Evolutionary conservation across 1,284 basidiomycete genomes (phyloP), one percentile per base, ranked within the genome.

Genomic region (Ganoderma lucidum): DNA sequence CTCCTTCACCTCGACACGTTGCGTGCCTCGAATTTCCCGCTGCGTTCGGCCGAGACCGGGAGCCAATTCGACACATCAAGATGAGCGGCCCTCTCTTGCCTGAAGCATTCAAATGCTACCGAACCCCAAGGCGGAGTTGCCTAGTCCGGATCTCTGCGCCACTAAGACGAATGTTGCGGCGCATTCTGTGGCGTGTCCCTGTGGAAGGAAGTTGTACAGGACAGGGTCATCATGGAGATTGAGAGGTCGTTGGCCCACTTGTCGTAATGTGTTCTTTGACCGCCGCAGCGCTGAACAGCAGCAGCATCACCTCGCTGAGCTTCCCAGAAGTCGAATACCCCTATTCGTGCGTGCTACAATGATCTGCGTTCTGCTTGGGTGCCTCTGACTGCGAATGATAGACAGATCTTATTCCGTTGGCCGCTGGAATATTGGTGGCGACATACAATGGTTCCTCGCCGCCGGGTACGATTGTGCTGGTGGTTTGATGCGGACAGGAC

Each of bases 401-500:
- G 55, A n/a, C 56, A 39, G 28, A 15, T 56, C 37, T 4, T 62
- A 23, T 23, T 23, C 23, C 23, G 39, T 62, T 23, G 35, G 51
- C 45, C 56, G 39, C 60, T 39, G 56, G 32, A 10, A 59, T 59
- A 39, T 37, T 59, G 56, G 56, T 59, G 56, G 56, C 56, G 28
- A 32, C 19, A 51, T 48, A 9, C 45, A 48, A n/a, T n/a, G 23
- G 45, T 15, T 39, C 23, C 45, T 23, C 45, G 41, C 35, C 35
- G 58, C 45, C 37, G 37, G 63, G 53, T 61, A 55, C 64, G 70
- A 66, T 66, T 28, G 55, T 65, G 70, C 64, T 61, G 64, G 70
- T 70, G 66, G 70, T 70, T 45, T 65, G 70, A 62, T 35, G 10
- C 30, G 42, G 23, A 23, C 23, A 23, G 23, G 23, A 23, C 23